A percentile compares a stretch with the other conserved stretches of the same genome.
Conservation (phyloP, 2,329 filamentous ascomycete species). For the Cryphonectria nitschkei region DNA sequence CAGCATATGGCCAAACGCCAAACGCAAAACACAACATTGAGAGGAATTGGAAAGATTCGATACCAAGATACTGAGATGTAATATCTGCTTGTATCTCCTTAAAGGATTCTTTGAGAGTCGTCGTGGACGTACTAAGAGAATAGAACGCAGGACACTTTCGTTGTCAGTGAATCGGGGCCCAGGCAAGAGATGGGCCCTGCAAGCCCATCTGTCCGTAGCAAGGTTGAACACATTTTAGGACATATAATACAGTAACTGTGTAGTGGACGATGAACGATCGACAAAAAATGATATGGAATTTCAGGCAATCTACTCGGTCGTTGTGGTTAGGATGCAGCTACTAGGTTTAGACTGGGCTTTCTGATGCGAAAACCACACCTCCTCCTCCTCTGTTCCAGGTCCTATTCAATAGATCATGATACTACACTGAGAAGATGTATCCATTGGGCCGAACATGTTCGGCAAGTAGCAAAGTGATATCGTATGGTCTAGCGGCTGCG, state of each 20-base stretch:
- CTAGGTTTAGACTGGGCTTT: not conserved
- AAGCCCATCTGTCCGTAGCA: not conserved
- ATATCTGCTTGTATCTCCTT: not conserved
- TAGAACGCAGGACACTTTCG: slow-evolving; percentile 21
- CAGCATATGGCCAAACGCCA: not conserved
- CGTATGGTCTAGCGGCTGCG: not conserved
- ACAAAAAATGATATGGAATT: not conserved
- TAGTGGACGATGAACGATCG: not conserved
- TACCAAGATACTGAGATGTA: not conserved
- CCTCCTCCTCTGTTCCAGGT: not conserved
- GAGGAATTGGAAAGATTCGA: not conserved
- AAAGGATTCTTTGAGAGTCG: not conserved
- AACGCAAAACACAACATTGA: not conserved
- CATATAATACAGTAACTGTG: not conserved
- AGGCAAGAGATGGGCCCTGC: slow-evolving; percentile 6
- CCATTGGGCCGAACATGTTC: not conserved
- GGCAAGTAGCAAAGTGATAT: not conserved
- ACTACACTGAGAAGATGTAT: not conserved
- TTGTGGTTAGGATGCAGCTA: not conserved
- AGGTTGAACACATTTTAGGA: not conserved
- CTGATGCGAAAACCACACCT: not conserved
- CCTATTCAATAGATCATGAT: not conserved
- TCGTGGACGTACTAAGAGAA: not conserved
- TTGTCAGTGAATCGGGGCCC: not conserved
- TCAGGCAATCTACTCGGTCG: not conserved